phyloP scores from a whole-genome alignment of 2,329 filamentous ascomycete genomes.

The Trichoderma atrobrunneum region DNA sequence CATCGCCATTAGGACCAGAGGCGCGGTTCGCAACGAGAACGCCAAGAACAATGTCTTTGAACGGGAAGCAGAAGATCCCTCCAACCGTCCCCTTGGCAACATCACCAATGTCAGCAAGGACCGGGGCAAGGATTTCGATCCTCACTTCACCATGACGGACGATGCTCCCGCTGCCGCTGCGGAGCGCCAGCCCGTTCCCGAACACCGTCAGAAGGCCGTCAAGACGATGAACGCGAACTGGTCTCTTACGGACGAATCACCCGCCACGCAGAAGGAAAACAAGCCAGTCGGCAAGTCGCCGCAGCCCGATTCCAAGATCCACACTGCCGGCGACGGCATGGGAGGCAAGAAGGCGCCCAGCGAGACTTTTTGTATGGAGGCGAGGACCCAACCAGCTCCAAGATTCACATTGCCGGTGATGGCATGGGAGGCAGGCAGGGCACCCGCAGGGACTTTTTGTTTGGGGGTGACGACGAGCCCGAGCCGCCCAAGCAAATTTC shows the following conservation, averaged over 20 bases:
- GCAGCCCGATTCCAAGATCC: slow-evolving; percentile 30
- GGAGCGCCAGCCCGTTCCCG: slow-evolving; percentile 46
- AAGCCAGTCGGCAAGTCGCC: slow-evolving; percentile 17
- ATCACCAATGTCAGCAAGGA: slow-evolving; percentile 67
- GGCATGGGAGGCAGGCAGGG: slow-evolving; percentile 63
- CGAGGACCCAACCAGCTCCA: slow-evolving; percentile 29
- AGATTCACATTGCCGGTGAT: slow-evolving; percentile 51
- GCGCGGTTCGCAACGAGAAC: slow-evolving; percentile 63
- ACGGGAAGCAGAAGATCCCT: slow-evolving; percentile 47
- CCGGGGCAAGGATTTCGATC: slow-evolving; percentile 71
- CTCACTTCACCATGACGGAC: slow-evolving; percentile 76
- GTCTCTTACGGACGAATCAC: slow-evolving; percentile 55
- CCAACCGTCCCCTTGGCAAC: slow-evolving; percentile 54
- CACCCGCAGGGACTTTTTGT: slow-evolving; percentile 55
- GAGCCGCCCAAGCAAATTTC: slow-evolving; percentile 34
- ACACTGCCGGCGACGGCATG: slow-evolving; percentile 62
- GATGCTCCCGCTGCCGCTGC: slow-evolving; percentile 52
- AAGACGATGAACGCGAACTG: slow-evolving; percentile 70
- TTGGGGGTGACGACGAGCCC: slow-evolving; percentile 50
- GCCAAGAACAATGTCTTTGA: slow-evolving; percentile 73
- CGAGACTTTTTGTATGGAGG: slow-evolving; percentile 59
- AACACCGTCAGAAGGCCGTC: slow-evolving; percentile 65
- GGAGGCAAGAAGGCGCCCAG: slow-evolving; percentile 53
- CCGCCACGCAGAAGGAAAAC: slow-evolving; percentile 48
- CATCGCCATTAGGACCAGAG: slow-evolving; percentile 46